These are phyloP conservation scores for Talaromyces sp. DNA, from an alignment of 2,329 filamentous ascomycete species.

Conservation along the genomic window DNA sequence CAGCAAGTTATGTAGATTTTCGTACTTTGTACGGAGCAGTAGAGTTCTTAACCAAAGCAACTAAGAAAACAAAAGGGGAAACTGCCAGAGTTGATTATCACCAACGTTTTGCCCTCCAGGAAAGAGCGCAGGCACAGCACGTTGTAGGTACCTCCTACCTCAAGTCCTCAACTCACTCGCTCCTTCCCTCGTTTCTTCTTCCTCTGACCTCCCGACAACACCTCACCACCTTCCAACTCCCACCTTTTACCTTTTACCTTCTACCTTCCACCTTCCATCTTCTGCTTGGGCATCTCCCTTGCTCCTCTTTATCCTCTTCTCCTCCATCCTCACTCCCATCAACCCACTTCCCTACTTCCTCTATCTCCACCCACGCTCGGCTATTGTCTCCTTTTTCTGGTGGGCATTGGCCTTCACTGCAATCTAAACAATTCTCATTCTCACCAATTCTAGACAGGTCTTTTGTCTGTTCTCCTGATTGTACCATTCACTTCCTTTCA, in stretches of 20 bases:
- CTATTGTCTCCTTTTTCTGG: constrained; percentile 2
- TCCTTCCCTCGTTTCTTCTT: not conserved
- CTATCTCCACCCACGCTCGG: constrained; percentile 4
- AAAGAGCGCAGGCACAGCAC: not conserved
- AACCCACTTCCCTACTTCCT: not conserved
- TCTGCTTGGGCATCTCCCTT: not conserved
- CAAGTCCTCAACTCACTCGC: not conserved
- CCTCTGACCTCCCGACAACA: not conserved
- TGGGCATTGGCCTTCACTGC: constrained; percentile 2
- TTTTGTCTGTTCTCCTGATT: not conserved
- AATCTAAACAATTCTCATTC: constrained; percentile 1
- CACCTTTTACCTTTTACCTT: no score
- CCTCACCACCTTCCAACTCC: not conserved
- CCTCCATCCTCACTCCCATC: not conserved
- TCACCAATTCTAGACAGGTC: not conserved
- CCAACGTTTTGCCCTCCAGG: not conserved
- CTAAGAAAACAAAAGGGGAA: constrained; percentile 1
- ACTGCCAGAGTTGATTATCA: not conserved
- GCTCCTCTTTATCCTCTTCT: not conserved
- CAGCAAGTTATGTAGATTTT: not conserved
- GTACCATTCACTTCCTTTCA: not conserved
- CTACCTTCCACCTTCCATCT: no score
- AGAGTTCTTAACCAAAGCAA: not conserved
- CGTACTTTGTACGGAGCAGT: not conserved
- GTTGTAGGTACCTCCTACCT: no score